phyloP scores from a whole-genome alignment of 768 basidiomycete genomes.

The Leccinum sublutescens region DNA sequence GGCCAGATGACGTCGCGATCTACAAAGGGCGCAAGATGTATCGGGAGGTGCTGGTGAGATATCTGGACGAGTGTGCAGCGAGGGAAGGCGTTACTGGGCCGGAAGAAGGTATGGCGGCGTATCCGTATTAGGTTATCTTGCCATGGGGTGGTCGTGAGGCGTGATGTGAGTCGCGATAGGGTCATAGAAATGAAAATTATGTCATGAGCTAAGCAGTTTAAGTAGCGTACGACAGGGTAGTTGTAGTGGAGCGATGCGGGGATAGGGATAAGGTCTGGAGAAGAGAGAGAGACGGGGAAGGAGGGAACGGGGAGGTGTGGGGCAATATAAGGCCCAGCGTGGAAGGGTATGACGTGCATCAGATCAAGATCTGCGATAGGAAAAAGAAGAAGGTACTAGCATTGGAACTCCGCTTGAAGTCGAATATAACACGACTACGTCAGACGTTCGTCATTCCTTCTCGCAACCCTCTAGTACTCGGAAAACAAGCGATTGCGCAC shows the following conservation, averaged over 20 bases:
- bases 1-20: slow-evolving; percentile 56
- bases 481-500: slow-evolving; percentile 30
- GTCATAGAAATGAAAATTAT: slow-evolving; percentile 3
- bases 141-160: slow-evolving; percentile 8
- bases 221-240: not conserved
- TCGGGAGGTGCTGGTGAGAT: slow-evolving; percentile 13
- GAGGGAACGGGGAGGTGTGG: slow-evolving; percentile 9
- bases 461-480: slow-evolving; percentile 31
- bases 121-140: slow-evolving; percentile 17
- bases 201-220: not conserved
- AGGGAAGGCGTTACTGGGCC: slow-evolving; percentile 12
- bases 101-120: slow-evolving; percentile 6
- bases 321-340: slow-evolving; percentile 18
- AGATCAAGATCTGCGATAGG: slow-evolving; percentile 38
- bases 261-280: not conserved
- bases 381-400: slow-evolving; percentile 9
- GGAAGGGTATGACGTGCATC: slow-evolving; percentile 33
- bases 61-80: slow-evolving; percentile 21
- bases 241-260: not conserved
- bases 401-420: slow-evolving; percentile 44
- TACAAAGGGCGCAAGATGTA: slow-evolving; percentile 32
- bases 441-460: slow-evolving; percentile 42
- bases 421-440: slow-evolving; percentile 43
- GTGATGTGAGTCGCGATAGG: slow-evolving; percentile 1
- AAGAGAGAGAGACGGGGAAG: not conserved